Base-by-base conservation (phyloP, 768 basidiomycete genomes). In the Crassisporium funariophilum region DNA sequence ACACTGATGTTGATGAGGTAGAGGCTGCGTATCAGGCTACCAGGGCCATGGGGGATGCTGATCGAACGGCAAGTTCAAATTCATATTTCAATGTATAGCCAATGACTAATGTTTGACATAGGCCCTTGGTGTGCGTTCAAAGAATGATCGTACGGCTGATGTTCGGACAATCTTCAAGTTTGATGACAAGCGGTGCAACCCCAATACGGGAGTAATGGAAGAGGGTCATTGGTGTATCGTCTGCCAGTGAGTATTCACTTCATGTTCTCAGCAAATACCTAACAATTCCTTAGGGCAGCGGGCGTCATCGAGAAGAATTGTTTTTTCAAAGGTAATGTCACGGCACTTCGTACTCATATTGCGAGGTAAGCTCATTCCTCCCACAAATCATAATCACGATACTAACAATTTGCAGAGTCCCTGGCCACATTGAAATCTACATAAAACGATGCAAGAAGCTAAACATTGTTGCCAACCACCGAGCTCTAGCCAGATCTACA, bases 181-280 rank as follows among this genome's bases (percentile, higher is more conserved):
- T 9, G 41, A 37, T 16, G 20, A 46, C 9, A 40, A 34, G 12
- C 35, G 24, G 6, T 17, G 29, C 10, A 56, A 58, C 37, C 9
- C 46, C 13, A 24, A 58, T 22, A 56, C 46, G 0, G 46, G 54
- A 4, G 33, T 27, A 15, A 22, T 34, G 0, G 34, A 51, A 41
- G 41, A 46, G 4, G 55, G 57, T 2, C 46, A 56, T 34, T 55
- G 54, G 51, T 58, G 57, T 41, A 15, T 2, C 3, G 23, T 56
- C 23, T 58, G 55, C 50, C 31, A 47, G 57, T 58, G 34, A 41
- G 49, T 56, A 7, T 29, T 29, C 13, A 7, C 27, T 29, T 13
- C 27, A 29, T 29, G 7, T 29, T 29, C 13, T 7, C 27, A 7
- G 7, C 27, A 29, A 7, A 29, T 29, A 7, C 13, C 27, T 7